Evolutionary conservation across 192 early-diverging fungal species (phyloP), one percentile per base, ranked within the genome.

Genomic region (Coemansia sp.): DNA sequence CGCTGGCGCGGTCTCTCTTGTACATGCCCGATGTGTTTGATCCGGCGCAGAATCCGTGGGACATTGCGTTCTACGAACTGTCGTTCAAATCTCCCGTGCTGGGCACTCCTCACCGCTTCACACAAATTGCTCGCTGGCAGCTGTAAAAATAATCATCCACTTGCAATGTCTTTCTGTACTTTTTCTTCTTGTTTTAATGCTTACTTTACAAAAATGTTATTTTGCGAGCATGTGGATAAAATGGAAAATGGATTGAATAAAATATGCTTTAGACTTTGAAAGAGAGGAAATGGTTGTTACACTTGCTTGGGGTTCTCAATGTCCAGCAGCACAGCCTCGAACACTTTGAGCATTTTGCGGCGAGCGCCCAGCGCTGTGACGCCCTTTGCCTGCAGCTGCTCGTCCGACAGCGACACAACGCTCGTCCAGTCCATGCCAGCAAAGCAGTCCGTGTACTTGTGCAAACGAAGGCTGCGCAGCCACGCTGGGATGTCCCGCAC

Each of bases 321-420:
- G 18, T 62, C 60, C 60, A 38, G 23, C 18, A 49, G 69, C 20
- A 82, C 74, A 0, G 58, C 57, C 68, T 95, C 95, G 86, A 98
- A 98, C 55, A 95, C 93, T 81, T 96, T 97, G 52, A 97, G 73
- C 87, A 98, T 93, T 80, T 98, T 98, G 64, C 93, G 85, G 23
- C 96, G 87, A 20, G 96, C 96, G 51, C 96, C 96, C 62, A 97
- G 85, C 52, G 96, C 95, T 6, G 90, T 78, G 9, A 98, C 95
- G 23, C 96, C 96, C 62, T 89, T 87, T 35, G 81, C 85, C 45
- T 85, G 84, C 64, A 98, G 83, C 24, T 89, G 86, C 37, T 91
- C 87, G 58, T 98, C 96, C 22, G 78, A 82, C 69, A 98, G 69
- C 53, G 88, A 86, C 45, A 98, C 88, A 62, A 98, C 92, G 29